Evolutionary conservation across 306 rosid genomes (phyloP), one percentile per base, ranked within the genome.

Genomic region (Abrus pulchellus): DNA sequence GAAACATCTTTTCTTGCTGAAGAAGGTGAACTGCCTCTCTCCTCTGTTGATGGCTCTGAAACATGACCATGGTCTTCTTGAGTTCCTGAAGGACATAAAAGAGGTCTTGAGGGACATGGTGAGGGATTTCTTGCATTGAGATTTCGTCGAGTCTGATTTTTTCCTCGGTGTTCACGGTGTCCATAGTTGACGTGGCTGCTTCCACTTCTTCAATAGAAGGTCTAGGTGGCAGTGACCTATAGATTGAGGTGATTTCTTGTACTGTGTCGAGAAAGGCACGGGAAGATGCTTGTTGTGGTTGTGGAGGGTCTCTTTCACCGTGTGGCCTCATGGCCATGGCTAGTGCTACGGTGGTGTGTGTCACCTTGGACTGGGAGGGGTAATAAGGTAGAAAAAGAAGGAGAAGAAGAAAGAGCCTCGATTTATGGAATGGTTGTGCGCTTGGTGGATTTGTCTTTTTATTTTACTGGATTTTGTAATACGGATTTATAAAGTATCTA

Each of bases 131-230:
- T n/a, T 85, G 92, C 48, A 73, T 60, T 47, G 94, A 86, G 52
- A 93, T 84, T 74, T 90, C 93, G 4, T 85, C 74, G 41, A 93
- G 94, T 74, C 89, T 93, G 45, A 61, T 54, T 82, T 89, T 74
- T 64, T 95, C 94, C 64, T 91, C 91, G 78, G 44, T 84, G 74
- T 88, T 71, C 29, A 91, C 88, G 14, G 98, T 89, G 10, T 93
- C 82, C 5, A 93, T 47, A 1, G 87, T 86, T 34, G 88, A 86
- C 34, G 73, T 78, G 68, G 98, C 97, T 14, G 98, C 99, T 88
- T 91, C 97, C 5, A 95, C 80, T 41, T 91, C 95, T 73, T 93
- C 89, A 45, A 91, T 79, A 74, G 97, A 84, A 60, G 99, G 96
- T 29, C 99, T 75, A 45, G 86, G 90, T 29, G 99, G 97, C n/a